Conservation (phyloP, 2,329 filamentous ascomycete species). For the Fusarium xylarioides region DNA sequence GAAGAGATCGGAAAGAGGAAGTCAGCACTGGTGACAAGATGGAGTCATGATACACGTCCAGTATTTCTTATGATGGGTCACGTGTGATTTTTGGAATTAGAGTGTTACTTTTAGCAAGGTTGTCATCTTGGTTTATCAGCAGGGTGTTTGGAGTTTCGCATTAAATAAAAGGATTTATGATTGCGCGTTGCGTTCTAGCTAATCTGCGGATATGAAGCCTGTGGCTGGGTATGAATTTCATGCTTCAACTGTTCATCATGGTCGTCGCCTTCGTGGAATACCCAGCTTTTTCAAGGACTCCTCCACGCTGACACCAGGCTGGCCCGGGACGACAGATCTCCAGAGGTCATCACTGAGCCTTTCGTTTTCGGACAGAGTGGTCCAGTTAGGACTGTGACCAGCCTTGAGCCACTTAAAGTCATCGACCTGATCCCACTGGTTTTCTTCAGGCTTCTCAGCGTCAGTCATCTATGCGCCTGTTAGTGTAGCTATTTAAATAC, state of each 20-base stretch:
- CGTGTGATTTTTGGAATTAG: background rate
- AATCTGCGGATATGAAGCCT: background rate
- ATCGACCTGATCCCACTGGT: slow-evolving; percentile 90
- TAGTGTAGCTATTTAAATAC: background rate
- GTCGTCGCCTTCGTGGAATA: slow-evolving; percentile 41
- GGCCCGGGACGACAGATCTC: slow-evolving; percentile 72
- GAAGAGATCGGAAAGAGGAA: slow-evolving; percentile 47
- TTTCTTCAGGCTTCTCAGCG: slow-evolving; percentile 53
- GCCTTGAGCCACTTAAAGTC: slow-evolving; percentile 98
- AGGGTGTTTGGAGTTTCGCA: slow-evolving; percentile 24
- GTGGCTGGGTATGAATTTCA: background rate
- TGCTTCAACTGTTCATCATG: background rate
- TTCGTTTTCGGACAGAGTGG: slow-evolving; percentile 68
- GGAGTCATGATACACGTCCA: slow-evolving; percentile 48
- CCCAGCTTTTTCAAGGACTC: slow-evolving; percentile 69
- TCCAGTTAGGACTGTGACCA: slow-evolving; percentile 90
- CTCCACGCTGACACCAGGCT: slow-evolving; percentile 67
- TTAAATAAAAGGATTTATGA: slow-evolving; percentile 14
- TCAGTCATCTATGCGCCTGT: slow-evolving; percentile 36
- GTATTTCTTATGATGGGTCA: slow-evolving; percentile 10
- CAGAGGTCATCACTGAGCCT: slow-evolving; percentile 72
- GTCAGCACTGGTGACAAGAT: slow-evolving; percentile 49
- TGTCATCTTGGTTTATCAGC: slow-evolving; percentile 3
- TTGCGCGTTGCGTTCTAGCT: slow-evolving; percentile 17
- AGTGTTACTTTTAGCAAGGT: background rate